These are phyloP conservation scores for Inga oerstediana DNA, from an alignment of 306 rosid genomes.

Conservation along the genomic window DNA sequence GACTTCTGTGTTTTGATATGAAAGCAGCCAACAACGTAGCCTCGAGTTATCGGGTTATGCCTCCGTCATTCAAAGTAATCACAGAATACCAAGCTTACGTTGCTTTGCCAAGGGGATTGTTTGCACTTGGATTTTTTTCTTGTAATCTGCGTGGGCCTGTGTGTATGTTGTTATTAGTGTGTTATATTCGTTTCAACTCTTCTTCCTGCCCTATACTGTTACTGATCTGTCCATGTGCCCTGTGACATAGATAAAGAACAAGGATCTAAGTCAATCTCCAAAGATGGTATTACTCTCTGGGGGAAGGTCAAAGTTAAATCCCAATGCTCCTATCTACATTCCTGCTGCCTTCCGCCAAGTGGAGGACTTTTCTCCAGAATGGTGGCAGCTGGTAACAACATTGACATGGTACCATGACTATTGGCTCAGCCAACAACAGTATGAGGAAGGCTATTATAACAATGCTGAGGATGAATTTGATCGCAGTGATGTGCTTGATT, in stretches of 20 bases:
- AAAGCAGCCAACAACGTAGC: not conserved
- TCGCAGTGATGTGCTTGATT: constrained; percentile 46
- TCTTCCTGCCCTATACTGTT: constrained; percentile 14
- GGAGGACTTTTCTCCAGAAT: constrained; percentile 95
- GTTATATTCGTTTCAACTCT: not conserved
- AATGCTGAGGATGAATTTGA: constrained; percentile 41
- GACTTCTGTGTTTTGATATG: not conserved
- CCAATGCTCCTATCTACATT: constrained; percentile 81
- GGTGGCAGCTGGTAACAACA: constrained; percentile 93
- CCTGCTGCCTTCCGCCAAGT: constrained; percentile 87
- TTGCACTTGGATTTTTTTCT: not conserved
- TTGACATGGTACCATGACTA: constrained; percentile 81
- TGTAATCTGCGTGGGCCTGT: not conserved
- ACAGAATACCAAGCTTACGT: not conserved
- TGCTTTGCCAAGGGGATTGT: not conserved
- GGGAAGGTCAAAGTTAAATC: constrained; percentile 79
- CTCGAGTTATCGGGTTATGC: not conserved
- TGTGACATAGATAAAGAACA: constrained; percentile 30
- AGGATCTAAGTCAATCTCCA: constrained; percentile 30
- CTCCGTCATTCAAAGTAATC: not conserved
- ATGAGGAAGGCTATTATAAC: constrained; percentile 50
- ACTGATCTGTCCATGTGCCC: constrained; percentile 19
- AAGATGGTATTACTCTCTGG: constrained; percentile 72
- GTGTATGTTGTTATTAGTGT: not conserved
- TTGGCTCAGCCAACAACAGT: constrained; percentile 85